Evolutionary conservation across 140 eudicot genomes (phyloP), one percentile per base, ranked within the genome.

Genomic region (Cichorium intybus): DNA sequence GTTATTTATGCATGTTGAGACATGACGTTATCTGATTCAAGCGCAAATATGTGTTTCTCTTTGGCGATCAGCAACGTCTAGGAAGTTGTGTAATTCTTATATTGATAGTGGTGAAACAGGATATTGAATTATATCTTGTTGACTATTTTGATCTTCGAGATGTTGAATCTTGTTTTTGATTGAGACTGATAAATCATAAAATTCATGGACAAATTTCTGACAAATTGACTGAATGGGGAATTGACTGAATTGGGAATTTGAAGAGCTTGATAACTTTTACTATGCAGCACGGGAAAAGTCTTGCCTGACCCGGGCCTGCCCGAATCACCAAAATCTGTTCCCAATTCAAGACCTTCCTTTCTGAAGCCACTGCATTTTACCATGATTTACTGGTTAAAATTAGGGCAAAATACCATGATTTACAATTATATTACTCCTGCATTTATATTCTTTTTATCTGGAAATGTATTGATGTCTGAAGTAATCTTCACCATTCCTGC

Each of bases 301-400:
- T 81, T 16, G 29, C 79, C 2, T 84, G 89, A 22, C 61, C 85
- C 1, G 85, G 88, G 47, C 87, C 87, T 10, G 96, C 85, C 31
- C 79, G 92, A 15, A 62, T 85, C 64, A 60, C 85, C 60, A 85
- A 88, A 75, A 87, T 91, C 23, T 89, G 96, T 22, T 76, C 95
- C 20, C 97, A 91, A 66, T 79, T 91, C 28, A 91, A 87, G 79
- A 96, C 26, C 82, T n/a, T n/a, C n/a, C n/a, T n/a, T n/a, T n/a
- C n/a, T n/a, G n/a, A n/a, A n/a, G n/a, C n/a, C n/a, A n/a, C 96
- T 78, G 96, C 96, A 46, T 91, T 87, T 68, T 91, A 91, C 83
- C 95, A 87, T 64, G 96, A 91, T 81, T 66, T 91, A 68, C 85
- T 91, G 97, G 72, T 80, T 64, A 91, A 85, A 72, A 83, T 91